Percentiles rank a stretch among this genome's conserved stretches.
Conservation (phyloP, 495 filamentous ascomycete genomes). For the Daldinia childiae region DNA sequence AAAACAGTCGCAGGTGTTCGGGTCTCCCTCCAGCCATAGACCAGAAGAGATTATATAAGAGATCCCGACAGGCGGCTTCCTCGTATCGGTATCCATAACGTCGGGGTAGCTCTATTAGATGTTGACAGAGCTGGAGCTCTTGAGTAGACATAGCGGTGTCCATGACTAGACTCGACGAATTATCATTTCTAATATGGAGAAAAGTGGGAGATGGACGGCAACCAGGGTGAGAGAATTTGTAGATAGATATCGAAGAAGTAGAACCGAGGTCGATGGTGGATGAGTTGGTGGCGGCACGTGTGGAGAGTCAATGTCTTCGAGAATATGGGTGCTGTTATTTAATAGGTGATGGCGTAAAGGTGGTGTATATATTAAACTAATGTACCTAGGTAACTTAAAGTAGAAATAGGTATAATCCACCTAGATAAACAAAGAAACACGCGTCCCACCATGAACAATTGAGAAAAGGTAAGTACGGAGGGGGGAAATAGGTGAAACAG, state of each 20-base stretch:
- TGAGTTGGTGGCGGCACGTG: slow-evolving; percentile 20
- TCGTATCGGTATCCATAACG: slow-evolving; percentile 77
- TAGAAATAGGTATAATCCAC: slow-evolving; percentile 12
- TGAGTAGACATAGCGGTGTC: slow-evolving; percentile 68
- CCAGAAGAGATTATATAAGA: slow-evolving; percentile 83
- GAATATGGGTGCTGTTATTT: neutral
- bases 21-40: slow-evolving; percentile 78
- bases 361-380: slow-evolving; percentile 2
- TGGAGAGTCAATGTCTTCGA: slow-evolving; percentile 13
- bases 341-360: neutral
- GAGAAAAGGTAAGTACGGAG: neutral
- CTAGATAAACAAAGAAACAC: slow-evolving; percentile 9
- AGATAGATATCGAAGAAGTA: slow-evolving; percentile 1
- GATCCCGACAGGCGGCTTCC: slow-evolving; percentile 69
- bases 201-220: neutral
- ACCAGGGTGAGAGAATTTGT: neutral
- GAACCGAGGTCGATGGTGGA: slow-evolving; percentile 1
- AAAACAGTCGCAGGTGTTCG: slow-evolving; percentile 78
- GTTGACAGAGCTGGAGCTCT: slow-evolving; percentile 80
- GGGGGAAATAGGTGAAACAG: neutral
- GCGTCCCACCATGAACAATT: slow-evolving; percentile 3
- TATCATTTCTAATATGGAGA: slow-evolving; percentile 26
- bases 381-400: neutral
- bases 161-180: slow-evolving; percentile 44
- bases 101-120: slow-evolving; percentile 76